A percentile compares a stretch with the other conserved stretches of the same genome.
Conservation (phyloP, 2,329 filamentous ascomycete species). For the Botrytis deweyae region DNA sequence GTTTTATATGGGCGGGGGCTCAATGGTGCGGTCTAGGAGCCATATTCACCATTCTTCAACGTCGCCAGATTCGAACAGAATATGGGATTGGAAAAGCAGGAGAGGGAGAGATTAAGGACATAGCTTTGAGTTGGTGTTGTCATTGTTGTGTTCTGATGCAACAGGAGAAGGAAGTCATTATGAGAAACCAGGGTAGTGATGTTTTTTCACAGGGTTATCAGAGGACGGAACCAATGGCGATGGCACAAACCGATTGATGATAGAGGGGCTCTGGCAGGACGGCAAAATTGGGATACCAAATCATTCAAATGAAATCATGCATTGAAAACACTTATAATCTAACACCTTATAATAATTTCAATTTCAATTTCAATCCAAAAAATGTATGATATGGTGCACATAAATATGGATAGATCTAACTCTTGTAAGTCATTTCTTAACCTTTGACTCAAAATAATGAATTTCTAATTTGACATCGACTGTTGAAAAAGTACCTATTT, state of each 20-base stretch:
- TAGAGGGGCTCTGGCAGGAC: background rate
- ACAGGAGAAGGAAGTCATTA: conserved; percentile 35
- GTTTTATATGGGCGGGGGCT: conserved; percentile 11
- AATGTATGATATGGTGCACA: no score
- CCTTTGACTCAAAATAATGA: background rate
- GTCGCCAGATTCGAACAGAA: conserved; percentile 27
- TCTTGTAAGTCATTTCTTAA: background rate
- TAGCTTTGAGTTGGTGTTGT: conserved; percentile 42
- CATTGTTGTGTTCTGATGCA: conserved; percentile 36
- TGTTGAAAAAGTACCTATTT: background rate
- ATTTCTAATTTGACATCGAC: background rate
- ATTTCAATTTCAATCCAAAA: no score
- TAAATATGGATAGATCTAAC: no score
- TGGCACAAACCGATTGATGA: conserved; percentile 18
- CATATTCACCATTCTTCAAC: conserved; percentile 31
- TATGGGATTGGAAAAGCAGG: conserved; percentile 40
- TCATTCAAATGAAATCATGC: background rate
- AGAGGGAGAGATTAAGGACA: conserved; percentile 39
- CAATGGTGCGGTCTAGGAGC: conserved; percentile 26
- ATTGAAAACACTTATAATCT: background rate
- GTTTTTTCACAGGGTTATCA: conserved; percentile 22
- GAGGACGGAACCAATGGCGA: conserved; percentile 24
- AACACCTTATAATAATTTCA: background rate
- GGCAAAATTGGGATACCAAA: background rate
- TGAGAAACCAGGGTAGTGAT: conserved; percentile 15